A percentile compares a stretch with the other conserved stretches of the same genome.
phyloP scores from a whole-genome alignment of 2,329 filamentous ascomycete species.

The Diaporthe citrichinensis region DNA sequence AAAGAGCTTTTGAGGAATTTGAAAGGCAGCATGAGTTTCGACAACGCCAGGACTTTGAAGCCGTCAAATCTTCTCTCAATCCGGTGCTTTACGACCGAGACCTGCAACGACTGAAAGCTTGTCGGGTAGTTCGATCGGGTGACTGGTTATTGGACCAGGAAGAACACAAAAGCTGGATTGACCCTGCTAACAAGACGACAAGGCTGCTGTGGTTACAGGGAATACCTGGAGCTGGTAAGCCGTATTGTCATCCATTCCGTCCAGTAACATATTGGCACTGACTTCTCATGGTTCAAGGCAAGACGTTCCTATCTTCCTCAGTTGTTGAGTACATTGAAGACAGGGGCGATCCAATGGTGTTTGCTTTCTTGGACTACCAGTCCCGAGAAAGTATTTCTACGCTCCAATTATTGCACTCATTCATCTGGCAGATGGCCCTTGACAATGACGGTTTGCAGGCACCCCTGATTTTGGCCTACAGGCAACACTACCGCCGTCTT shows the following conservation, averaged over 20 bases:
- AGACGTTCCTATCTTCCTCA: neutral
- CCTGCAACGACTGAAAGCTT: neutral
- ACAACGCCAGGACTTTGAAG: neutral
- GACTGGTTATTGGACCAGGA: neutral
- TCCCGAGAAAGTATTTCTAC: neutral
- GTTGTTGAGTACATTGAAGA: neutral
- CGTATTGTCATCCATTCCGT: neutral
- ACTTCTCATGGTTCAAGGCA: neutral
- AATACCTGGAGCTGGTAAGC: slow-evolving; percentile 1
- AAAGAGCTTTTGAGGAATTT: neutral
- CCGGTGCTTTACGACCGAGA: neutral
- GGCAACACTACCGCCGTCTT: neutral
- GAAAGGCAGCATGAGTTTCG: neutral
- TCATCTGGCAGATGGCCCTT: neutral
- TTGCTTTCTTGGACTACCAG: neutral
- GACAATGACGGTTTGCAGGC: neutral
- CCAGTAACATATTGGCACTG: neutral
- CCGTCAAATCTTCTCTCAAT: neutral
- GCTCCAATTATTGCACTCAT: neutral
- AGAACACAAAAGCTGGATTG: neutral
- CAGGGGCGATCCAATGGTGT: neutral
- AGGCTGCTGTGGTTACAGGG: slow-evolving; percentile 1
- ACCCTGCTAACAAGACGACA: neutral
- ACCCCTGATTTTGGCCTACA: neutral
- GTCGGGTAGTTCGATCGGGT: neutral